Conservation (phyloP, 1,139 yeast genomes). For the Protomyces macrosporus region DNA sequence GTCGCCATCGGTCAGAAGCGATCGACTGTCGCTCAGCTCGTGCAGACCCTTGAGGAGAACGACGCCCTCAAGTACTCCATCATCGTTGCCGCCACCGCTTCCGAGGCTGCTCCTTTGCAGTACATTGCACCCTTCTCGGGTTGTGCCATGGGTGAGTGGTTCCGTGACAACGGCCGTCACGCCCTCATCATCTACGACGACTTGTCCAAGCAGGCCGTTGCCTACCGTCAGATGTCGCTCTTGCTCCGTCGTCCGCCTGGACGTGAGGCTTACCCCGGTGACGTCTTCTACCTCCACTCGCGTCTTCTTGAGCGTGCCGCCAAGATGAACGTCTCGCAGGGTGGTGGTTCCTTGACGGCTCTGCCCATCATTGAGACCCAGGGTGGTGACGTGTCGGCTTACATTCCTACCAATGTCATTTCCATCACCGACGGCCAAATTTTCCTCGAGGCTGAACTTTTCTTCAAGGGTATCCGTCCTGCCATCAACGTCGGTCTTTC, state of each 20-base stretch:
- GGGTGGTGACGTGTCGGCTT: slow-evolving; percentile 99
- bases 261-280: slow-evolving; percentile 97
- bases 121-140: slow-evolving; percentile 99
- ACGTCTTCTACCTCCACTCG: slow-evolving; percentile 93
- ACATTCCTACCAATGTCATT: slow-evolving; percentile 91
- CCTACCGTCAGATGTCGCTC: slow-evolving; percentile 98
- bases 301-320: slow-evolving; percentile 97
- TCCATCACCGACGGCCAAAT: slow-evolving; percentile 97
- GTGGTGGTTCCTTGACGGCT: slow-evolving; percentile 94
- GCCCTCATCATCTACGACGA: slow-evolving; percentile 97
- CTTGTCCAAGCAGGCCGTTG: slow-evolving; percentile 99
- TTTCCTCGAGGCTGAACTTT: slow-evolving; percentile 98
- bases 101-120: slow-evolving; percentile 99
- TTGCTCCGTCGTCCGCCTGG: slow-evolving; percentile 97
- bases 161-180: slow-evolving; percentile 99
- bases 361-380: slow-evolving; percentile 96
- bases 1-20: slow-evolving; percentile 99
- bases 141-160: slow-evolving; percentile 99
- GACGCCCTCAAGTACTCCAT: slow-evolving; percentile 97
- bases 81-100: slow-evolving; percentile 99
- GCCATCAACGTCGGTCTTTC: slow-evolving; percentile 99
- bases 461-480: slow-evolving; percentile 99
- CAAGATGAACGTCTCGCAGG: slow-evolving; percentile 83
- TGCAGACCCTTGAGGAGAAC: slow-evolving; percentile 96
- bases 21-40: slow-evolving; percentile 99